phyloP scores from a whole-genome alignment of 805 yeast genomes.

The Osmozyma mogii region DNA sequence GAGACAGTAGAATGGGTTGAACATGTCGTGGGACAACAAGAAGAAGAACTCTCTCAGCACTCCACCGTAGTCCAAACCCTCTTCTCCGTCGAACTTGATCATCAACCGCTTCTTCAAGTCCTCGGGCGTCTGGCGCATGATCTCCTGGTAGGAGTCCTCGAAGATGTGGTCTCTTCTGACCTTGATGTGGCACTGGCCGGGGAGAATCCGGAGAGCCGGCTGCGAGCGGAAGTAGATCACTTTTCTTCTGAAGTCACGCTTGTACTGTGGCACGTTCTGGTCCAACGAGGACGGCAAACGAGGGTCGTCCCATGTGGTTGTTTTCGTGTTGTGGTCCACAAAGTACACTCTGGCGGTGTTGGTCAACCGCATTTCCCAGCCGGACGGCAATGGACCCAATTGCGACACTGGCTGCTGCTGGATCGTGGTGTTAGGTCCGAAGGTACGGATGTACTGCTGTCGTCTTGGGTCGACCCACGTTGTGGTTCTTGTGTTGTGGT shows the following conservation, averaged over 20 bases:
- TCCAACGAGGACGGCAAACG: constrained; percentile 94
- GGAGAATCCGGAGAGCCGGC: constrained; percentile 92
- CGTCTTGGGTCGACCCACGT: constrained; percentile 99
- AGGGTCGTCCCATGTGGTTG: constrained; percentile 99
- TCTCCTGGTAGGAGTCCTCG: constrained; percentile 96
- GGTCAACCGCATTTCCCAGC: constrained; percentile 99
- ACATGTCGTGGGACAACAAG: constrained; percentile 95
- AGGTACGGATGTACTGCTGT: constrained; percentile 95
- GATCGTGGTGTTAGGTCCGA: constrained; percentile 83
- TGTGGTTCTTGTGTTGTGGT: constrained; percentile 98
- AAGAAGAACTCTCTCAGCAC: constrained; percentile 97
- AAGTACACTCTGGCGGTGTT: constrained; percentile 97
- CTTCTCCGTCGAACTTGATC: constrained; percentile 99
- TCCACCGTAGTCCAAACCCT: constrained; percentile 99
- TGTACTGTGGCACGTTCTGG: constrained; percentile 97
- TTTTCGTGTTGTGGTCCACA: constrained; percentile 98
- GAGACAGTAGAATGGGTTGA: constrained; percentile 94
- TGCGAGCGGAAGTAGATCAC: constrained; percentile 96
- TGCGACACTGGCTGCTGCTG: constrained; percentile 98
- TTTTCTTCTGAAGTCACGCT: constrained; percentile 97
- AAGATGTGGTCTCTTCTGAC: constrained; percentile 94
- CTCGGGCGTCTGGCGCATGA: constrained; percentile 98
- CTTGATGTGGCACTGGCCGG: constrained; percentile 98
- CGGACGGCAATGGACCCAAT: constrained; percentile 94
- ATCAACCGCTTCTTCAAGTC: constrained; percentile 94